Base-by-base conservation (phyloP, 257 asterid species). In the Rehmannia glutinosa region DNA sequence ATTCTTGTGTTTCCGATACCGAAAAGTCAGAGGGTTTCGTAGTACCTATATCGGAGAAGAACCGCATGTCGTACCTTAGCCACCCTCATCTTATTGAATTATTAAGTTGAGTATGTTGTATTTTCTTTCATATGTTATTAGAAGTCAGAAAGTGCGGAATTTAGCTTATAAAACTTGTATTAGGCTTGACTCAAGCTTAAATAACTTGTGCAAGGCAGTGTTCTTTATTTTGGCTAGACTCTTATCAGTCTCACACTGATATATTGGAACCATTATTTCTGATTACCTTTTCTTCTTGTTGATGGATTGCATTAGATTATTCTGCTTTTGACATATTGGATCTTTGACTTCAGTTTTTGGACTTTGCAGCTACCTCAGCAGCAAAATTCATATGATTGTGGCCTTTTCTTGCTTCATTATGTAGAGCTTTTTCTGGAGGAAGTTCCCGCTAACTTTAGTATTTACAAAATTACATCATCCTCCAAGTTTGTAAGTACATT, bases 371-470 rank as follows among this genome's bases (percentile, higher is more conserved):
- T 93, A 64, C 99, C 99, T 0, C 99, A 93, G 74, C 99, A 93
- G 83, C 97, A 75, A 71, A 93, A 93, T 68, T 76, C 81, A 15
- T 93, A 60, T 49, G 99, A 93, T 71, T 93, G 99, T 73, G 99
- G 97, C 66, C 96, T 93, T 74, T 93, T 90, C 81, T 80, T 93
- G 74, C 99, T 93, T 53, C 99, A 93, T 78, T 88, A 86, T 35
- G 96, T 90, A 30, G 99, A 93, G 81, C 87, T 61, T 66, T 93
- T 93, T 75, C 75, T 93, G 82, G 96, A 85, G 75, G 95, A 88
- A 69, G 92, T 82, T 59, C 92, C 96, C 20, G 63, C 71, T 43
- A 69, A 74, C 78, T 83, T 93, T 57, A 88, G 59, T 66, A 86
- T 92, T 63, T 84, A 81, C 81, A 83, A 83, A 78, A 83, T 90